Evolutionary conservation across 345 rosid species (phyloP).

Genomic region (Psidium friedrichsthalianum): DNA sequence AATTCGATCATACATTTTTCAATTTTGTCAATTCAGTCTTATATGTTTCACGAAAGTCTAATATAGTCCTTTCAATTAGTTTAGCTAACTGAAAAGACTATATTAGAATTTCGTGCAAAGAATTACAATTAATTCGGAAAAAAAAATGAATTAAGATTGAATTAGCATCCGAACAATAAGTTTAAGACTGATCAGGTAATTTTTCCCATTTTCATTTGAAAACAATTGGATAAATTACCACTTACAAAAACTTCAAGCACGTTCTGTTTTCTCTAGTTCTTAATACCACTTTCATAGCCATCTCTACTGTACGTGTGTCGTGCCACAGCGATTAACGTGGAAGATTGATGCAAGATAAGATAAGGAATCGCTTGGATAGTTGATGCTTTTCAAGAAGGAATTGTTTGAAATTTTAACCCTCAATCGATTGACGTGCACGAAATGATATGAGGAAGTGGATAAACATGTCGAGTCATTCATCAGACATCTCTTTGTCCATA

Average conservation of each 20-base stretch:
- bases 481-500: background rate
- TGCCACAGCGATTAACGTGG: background rate
- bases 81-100: accelerated
- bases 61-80: background rate
- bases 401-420: background rate
- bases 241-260: background rate
- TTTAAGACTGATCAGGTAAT: background rate
- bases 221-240: background rate
- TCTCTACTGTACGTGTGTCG: background rate
- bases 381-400: background rate
- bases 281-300: background rate
- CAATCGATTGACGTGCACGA: background rate
- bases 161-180: accelerated
- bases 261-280: background rate
- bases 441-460: background rate
- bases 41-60: accelerated
- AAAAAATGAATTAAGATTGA: background rate
- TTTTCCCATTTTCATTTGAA: background rate
- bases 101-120: accelerated
- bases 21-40: background rate
- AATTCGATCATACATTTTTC: background rate
- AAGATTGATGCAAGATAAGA: background rate
- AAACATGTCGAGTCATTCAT: background rate
- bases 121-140: background rate
- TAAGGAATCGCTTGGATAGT: background rate